phyloP scores from a whole-genome alignment of 805 yeast genomes.

The Scheffersomyces spartinae region DNA sequence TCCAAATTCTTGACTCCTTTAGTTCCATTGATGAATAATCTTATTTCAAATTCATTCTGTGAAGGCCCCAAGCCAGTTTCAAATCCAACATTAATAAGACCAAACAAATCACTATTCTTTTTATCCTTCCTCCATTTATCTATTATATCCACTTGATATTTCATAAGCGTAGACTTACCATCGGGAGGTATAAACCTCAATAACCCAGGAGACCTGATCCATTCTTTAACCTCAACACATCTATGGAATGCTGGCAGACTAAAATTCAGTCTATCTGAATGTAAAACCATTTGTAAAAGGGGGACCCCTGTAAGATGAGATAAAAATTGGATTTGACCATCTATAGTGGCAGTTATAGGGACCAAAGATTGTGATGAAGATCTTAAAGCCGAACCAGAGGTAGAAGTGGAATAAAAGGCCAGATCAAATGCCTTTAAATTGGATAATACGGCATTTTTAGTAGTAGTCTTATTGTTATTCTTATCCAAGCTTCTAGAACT shows the following conservation, averaged over 20 bases:
- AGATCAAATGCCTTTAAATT: slow-evolving; percentile 15
- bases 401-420: slow-evolving; percentile 13
- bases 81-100: slow-evolving; percentile 45
- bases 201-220: slow-evolving; percentile 35
- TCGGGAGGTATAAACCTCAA: slow-evolving; percentile 82
- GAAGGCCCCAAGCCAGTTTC: slow-evolving; percentile 39
- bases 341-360: slow-evolving; percentile 42
- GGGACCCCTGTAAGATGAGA: slow-evolving; percentile 76
- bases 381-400: slow-evolving; percentile 6
- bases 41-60: slow-evolving; percentile 53
- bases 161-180: slow-evolving; percentile 53
- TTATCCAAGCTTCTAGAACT: too few species aligned
- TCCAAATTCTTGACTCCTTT: slow-evolving; percentile 23
- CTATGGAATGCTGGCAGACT: slow-evolving; percentile 58
- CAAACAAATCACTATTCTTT: slow-evolving; percentile 21
- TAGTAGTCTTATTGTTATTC: slow-evolving; percentile 5
- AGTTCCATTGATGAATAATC: slow-evolving; percentile 29
- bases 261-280: slow-evolving; percentile 33
- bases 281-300: slow-evolving; percentile 46
- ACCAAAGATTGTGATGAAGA: slow-evolving; percentile 11
- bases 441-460: slow-evolving; percentile 6
- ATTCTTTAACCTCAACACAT: slow-evolving; percentile 46
- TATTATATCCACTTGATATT: slow-evolving; percentile 52
- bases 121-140: slow-evolving; percentile 8
- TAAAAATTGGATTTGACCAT: slow-evolving; percentile 53